These are phyloP conservation scores for Hawksworthiomyces lignivorus DNA, from an alignment of 2,329 filamentous ascomycete genomes.

Conservation along the genomic window DNA sequence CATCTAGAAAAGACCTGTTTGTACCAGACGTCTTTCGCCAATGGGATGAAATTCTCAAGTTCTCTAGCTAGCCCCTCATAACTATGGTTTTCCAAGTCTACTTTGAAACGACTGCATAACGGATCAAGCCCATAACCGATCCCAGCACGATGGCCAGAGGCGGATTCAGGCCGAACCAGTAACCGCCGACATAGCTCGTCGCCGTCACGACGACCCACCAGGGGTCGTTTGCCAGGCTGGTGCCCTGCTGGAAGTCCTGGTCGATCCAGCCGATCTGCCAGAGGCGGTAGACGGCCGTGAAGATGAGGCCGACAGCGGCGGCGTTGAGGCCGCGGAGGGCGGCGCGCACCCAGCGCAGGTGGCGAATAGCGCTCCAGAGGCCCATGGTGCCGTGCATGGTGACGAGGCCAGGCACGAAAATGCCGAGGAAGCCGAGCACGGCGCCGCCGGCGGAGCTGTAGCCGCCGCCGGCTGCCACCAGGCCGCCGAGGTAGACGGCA, in stretches of 20 bases:
- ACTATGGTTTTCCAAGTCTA: too few species aligned
- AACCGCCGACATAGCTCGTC: slow-evolving; percentile 33
- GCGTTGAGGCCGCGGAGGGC: slow-evolving; percentile 51
- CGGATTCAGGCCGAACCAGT: slow-evolving; percentile 38
- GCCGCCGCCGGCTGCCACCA: slow-evolving; percentile 35
- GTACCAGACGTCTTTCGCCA: too few species aligned
- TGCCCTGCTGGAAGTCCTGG: slow-evolving; percentile 37
- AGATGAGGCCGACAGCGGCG: slow-evolving; percentile 52
- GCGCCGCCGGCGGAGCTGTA: slow-evolving; percentile 37
- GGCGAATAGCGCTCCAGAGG: slow-evolving; percentile 45
- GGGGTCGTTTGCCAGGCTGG: slow-evolving; percentile 48
- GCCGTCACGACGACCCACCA: slow-evolving; percentile 58
- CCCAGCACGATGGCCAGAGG: slow-evolving; percentile 37
- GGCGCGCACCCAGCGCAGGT: slow-evolving; percentile 37
- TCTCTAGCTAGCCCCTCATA: too few species aligned
- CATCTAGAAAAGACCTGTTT: too few species aligned
- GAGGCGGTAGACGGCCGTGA: slow-evolving; percentile 55
- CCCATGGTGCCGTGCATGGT: slow-evolving; percentile 44
- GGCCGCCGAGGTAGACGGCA: slow-evolving; percentile 47
- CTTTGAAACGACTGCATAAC: slow-evolving; percentile 36
- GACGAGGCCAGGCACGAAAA: slow-evolving; percentile 44
- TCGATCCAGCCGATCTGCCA: slow-evolving; percentile 56
- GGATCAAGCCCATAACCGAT: slow-evolving; percentile 36
- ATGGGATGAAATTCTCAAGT: too few species aligned
- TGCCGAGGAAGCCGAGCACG: slow-evolving; percentile 42